These are phyloP conservation scores for Leccinum sublutescens DNA, from an alignment of 768 basidiomycete species.

Conservation along the genomic window DNA sequence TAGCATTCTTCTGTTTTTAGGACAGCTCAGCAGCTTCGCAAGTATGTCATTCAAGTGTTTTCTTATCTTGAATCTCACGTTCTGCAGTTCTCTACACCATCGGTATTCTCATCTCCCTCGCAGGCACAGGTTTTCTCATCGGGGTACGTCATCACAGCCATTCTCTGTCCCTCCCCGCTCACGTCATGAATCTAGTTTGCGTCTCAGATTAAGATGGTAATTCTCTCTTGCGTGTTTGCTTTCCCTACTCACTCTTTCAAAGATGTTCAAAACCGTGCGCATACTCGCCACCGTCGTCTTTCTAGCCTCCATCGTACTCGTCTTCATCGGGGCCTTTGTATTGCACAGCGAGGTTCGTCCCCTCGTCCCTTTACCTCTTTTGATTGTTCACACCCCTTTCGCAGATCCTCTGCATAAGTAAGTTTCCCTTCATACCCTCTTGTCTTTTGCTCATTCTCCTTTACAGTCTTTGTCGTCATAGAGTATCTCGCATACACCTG, in stretches of 20 bases:
- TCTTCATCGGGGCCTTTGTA: slow-evolving; percentile 86
- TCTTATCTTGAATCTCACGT: not conserved
- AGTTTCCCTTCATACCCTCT: slow-evolving; percentile 1
- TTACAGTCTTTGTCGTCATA: slow-evolving; percentile 82
- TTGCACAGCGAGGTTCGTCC: slow-evolving; percentile 58
- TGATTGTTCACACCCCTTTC: not conserved
- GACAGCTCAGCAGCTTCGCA: slow-evolving; percentile 66
- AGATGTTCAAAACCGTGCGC: slow-evolving; percentile 97
- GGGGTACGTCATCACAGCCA: slow-evolving; percentile 55
- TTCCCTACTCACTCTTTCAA: slow-evolving; percentile 1
- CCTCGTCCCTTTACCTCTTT: not conserved
- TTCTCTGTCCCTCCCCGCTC: not conserved
- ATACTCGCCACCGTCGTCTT: slow-evolving; percentile 78
- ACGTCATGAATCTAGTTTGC: slow-evolving; percentile 49
- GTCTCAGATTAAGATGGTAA: slow-evolving; percentile 80
- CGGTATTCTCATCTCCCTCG: slow-evolving; percentile 77
- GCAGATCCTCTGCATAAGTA: slow-evolving; percentile 69
- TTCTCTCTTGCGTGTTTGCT: not conserved
- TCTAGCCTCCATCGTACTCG: slow-evolving; percentile 73
- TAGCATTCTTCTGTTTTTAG: slow-evolving; percentile 72
- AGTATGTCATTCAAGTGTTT: slow-evolving; percentile 43
- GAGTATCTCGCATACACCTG: slow-evolving; percentile 91
- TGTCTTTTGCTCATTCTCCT: not conserved
- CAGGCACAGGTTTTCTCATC: slow-evolving; percentile 89
- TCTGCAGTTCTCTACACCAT: slow-evolving; percentile 72